phyloP scores from a whole-genome alignment of 768 basidiomycete genomes.

The Hypsizygus marmoreus region DNA sequence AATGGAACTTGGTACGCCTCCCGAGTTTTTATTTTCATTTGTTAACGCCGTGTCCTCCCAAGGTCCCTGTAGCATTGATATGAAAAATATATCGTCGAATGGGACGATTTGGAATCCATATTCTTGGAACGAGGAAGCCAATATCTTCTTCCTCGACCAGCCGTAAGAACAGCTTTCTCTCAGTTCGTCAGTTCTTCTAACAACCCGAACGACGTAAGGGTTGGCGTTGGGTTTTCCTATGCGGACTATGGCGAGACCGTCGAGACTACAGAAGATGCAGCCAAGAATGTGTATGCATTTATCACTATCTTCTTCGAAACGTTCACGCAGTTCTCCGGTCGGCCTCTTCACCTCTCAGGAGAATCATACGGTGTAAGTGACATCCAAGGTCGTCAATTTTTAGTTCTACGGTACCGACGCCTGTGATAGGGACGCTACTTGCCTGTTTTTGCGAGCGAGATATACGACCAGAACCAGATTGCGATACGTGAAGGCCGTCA shows the following conservation, averaged over 20 bases:
- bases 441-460: slow-evolving; percentile 75
- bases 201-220: slow-evolving; percentile 32
- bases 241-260: slow-evolving; percentile 69
- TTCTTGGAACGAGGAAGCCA: slow-evolving; percentile 66
- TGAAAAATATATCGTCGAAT: slow-evolving; percentile 53
- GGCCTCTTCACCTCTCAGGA: slow-evolving; percentile 72
- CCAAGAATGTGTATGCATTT: slow-evolving; percentile 74
- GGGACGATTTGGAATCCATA: slow-evolving; percentile 66
- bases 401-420: no score
- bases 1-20: slow-evolving; percentile 68
- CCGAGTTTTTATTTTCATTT: neutral
- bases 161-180: slow-evolving; percentile 34
- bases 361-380: slow-evolving; percentile 73
- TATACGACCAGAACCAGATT: slow-evolving; percentile 69
- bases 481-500: slow-evolving; percentile 48
- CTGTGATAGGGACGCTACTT: slow-evolving; percentile 61
- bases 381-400: no score
- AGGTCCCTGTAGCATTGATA: slow-evolving; percentile 55
- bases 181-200: neutral
- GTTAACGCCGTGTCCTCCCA: neutral
- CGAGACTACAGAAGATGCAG: slow-evolving; percentile 79
- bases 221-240: slow-evolving; percentile 74
- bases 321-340: slow-evolving; percentile 69
- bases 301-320: slow-evolving; percentile 79
- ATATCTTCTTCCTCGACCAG: slow-evolving; percentile 75